Evolutionary conservation across 768 basidiomycete genomes (phyloP).

Genomic region (Tubosaeta sp.): DNA sequence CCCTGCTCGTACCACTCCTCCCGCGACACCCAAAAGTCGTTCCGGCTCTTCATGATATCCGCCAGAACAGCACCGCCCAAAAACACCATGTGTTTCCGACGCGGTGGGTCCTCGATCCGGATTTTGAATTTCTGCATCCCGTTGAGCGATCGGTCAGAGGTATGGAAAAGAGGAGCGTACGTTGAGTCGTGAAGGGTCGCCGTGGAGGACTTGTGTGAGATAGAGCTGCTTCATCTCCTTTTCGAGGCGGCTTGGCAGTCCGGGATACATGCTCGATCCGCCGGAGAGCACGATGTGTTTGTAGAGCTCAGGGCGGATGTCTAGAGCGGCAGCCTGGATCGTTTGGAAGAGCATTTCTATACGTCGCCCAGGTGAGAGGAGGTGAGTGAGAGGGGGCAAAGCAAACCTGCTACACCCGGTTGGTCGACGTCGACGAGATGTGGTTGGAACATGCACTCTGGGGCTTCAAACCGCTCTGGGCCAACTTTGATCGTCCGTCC

Average conservation of each 20-base stretch:
- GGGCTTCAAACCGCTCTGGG: conserved; percentile 96
- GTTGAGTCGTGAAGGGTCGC: conserved; percentile 79
- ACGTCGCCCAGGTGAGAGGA: not conserved
- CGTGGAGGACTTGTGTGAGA: conserved; percentile 80
- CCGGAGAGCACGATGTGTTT: conserved; percentile 98
- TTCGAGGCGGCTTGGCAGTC: conserved; percentile 92
- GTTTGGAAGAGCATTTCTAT: conserved; percentile 95
- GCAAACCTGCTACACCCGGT: conserved; percentile 85
- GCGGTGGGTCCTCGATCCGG: conserved; percentile 95
- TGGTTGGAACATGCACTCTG: conserved; percentile 99
- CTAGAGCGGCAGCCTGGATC: conserved; percentile 87
- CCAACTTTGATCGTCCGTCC: conserved; percentile 97
- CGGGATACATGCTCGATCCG: conserved; percentile 98
- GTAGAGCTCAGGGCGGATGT: conserved; percentile 87
- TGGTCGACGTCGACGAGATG: conserved; percentile 97
- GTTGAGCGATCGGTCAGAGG: not conserved
- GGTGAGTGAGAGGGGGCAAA: not conserved
- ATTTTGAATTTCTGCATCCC: conserved; percentile 93
- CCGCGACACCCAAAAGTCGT: conserved; percentile 93
- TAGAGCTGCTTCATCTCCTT: conserved; percentile 99
- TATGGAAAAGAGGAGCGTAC: conserved; percentile 46
- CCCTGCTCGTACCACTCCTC: conserved; percentile 97
- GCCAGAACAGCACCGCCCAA: conserved; percentile 97
- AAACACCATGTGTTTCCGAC: conserved; percentile 99
- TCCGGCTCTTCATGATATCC: conserved; percentile 94